A percentile compares a stretch with the other conserved stretches of the same genome.
Conservation (phyloP, 768 basidiomycete species). For the Saitozyma podzolica region DNA sequence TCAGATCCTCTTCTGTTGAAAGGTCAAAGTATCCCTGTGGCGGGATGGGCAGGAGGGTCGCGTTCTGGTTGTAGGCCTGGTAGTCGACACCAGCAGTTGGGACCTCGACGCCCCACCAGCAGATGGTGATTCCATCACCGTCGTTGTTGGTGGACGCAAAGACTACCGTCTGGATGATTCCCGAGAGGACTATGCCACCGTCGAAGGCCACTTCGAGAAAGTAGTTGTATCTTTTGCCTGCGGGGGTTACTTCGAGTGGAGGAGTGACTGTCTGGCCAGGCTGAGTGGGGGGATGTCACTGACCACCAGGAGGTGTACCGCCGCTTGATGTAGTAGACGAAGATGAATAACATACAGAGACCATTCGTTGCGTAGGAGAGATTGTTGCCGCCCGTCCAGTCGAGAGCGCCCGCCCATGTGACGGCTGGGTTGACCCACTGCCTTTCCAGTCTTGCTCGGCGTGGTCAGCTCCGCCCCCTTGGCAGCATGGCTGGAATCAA, state of each 20-base stretch:
- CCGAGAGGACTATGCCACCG: background rate
- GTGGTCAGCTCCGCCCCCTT: too few species aligned
- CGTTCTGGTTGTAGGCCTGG: background rate
- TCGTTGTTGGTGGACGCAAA: constrained; percentile 1
- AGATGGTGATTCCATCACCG: background rate
- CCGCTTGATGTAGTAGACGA: constrained; percentile 23
- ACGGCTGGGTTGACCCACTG: constrained; percentile 5
- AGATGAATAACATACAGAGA: constrained; percentile 16
- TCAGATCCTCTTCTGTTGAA: background rate
- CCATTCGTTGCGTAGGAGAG: constrained; percentile 22
- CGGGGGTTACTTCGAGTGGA: too few species aligned
- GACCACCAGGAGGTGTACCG: constrained; percentile 34
- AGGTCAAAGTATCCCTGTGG: constrained; percentile 4
- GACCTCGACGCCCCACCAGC: constrained; percentile 1
- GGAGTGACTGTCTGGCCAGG: background rate
- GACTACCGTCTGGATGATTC: constrained; percentile 6
- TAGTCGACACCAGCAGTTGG: background rate
- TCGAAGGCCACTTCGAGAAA: background rate
- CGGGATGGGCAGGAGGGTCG: constrained; percentile 1
- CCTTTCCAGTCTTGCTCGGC: background rate
- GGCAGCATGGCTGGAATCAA: too few species aligned
- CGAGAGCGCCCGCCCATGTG: background rate
- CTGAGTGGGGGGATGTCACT: too few species aligned
- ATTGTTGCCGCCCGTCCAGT: constrained; percentile 12
- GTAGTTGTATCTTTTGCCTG: constrained; percentile 5